Evolutionary conservation across 106 monocot genomes (phyloP).

Genomic region (Dendrobium officinale): DNA sequence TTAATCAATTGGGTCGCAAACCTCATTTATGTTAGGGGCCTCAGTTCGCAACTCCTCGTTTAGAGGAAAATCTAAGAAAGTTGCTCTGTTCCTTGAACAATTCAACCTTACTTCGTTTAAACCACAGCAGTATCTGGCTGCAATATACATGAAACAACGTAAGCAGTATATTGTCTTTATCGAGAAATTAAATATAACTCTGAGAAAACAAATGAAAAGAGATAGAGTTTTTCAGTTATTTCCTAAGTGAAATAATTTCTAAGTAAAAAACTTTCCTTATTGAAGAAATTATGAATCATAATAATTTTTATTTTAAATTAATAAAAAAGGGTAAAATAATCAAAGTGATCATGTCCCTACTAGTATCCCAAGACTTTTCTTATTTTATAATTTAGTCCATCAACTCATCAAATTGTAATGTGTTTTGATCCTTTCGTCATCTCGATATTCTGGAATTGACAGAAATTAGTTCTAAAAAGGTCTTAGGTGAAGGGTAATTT

Average conservation of each 20-base stretch:
- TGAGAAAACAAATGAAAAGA: background rate
- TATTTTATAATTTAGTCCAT: too few species aligned
- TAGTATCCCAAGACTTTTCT: background rate
- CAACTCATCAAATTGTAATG: background rate
- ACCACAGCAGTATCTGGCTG: constrained; percentile 50
- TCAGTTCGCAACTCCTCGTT: constrained; percentile 84
- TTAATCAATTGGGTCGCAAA: constrained; percentile 85
- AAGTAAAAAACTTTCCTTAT: background rate
- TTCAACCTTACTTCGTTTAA: constrained; percentile 95
- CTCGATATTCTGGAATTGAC: too few species aligned
- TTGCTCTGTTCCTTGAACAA: constrained; percentile 92
- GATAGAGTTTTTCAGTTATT: background rate
- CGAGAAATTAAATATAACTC: constrained; percentile 14
- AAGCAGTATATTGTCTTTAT: background rate
- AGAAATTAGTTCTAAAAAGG: too few species aligned
- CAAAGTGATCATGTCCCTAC: background rate
- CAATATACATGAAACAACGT: background rate
- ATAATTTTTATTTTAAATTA: background rate
- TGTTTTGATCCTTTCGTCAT: too few species aligned
- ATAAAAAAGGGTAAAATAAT: background rate
- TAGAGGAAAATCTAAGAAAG: constrained; percentile 85
- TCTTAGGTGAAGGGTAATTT: too few species aligned
- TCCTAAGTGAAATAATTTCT: background rate
- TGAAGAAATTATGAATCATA: background rate
- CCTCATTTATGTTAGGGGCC: constrained; percentile 85